Base-by-base conservation (phyloP, 2,329 filamentous ascomycete species). In the Alternaria infectoria region DNA sequence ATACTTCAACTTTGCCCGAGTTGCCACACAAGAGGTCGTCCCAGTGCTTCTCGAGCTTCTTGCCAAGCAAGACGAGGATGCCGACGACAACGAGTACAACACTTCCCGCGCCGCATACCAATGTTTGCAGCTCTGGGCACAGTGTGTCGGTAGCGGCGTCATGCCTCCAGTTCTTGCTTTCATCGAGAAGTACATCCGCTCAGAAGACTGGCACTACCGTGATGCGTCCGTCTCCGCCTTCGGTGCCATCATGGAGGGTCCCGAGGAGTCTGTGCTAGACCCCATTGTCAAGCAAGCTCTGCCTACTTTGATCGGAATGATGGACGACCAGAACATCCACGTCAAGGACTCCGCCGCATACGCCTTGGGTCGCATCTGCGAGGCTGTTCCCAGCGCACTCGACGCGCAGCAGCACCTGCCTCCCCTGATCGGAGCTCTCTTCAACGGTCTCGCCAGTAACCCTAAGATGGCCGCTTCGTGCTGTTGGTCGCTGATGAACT, bases 401-500 rank as follows among this genome's bases (percentile, higher is more conserved):
- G 95, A 99, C 79, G 91, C 93, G 44, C 85, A 87, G 70, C 86
- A 90, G 67, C 93, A 97, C 78, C 87, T 99, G 6, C 91, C 93
- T 68, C 89, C 91, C 19, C 86, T 99, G 66, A 95, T 99, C 75
- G 88, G 89, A 60, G 92, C 94, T 44, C 88, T 99, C 10, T 99
- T 99, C 84, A 89, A 90, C 71, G 96, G 95, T 54, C 87, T 99
- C 63, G 89, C 93, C 63, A 95, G 92, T 83, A 96, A 91, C 79
- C 91, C 93, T 64, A 97, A 97, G 88, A 99, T 99, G 90, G 96
- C 95, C 30, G 90, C 93, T 59, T 99, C 96, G 28, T 98, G 96
- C 89, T 99, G 96, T 84, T 97, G 96, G 96, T 94, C 96, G 30
- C 84, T 99, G 70, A 98, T 99, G 93, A 99, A 98, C 83, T 84